A percentile compares a stretch with the other conserved stretches of the same genome.
Evolutionary conservation across 768 basidiomycete species (phyloP).

Genomic region (Rhizopogon vesiculosus): DNA sequence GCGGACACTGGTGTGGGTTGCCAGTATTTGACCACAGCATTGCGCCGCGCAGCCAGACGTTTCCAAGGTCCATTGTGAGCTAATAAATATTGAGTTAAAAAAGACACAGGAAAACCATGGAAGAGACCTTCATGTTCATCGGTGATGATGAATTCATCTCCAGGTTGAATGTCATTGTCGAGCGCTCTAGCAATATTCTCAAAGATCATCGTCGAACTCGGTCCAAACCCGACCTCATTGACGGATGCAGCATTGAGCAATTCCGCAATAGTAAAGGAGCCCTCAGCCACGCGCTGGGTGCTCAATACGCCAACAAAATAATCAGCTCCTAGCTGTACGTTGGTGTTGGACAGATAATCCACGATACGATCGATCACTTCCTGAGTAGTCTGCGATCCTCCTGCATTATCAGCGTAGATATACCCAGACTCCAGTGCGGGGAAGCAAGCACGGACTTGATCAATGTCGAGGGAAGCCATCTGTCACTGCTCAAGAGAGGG

Average conservation of each 20-base stretch:
- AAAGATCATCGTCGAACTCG: constrained; percentile 62
- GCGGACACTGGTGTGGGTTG: constrained; percentile 38
- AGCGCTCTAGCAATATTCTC: constrained; percentile 66
- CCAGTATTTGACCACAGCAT: constrained; percentile 59
- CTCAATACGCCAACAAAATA: constrained; percentile 55
- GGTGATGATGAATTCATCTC: constrained; percentile 76
- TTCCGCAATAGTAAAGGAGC: constrained; percentile 45
- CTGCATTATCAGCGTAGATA: constrained; percentile 74
- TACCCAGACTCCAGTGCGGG: constrained; percentile 56
- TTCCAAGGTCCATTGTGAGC: constrained; percentile 80
- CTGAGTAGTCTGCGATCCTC: constrained; percentile 61
- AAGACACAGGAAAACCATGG: background rate
- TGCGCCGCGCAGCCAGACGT: constrained; percentile 55
- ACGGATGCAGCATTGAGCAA: constrained; percentile 61
- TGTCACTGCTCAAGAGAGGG: background rate
- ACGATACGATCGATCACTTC: constrained; percentile 53
- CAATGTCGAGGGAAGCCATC: constrained; percentile 38
- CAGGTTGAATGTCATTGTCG: constrained; percentile 46
- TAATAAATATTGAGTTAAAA: constrained; percentile 16
- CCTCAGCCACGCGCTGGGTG: constrained; percentile 48
- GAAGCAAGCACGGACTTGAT: constrained; percentile 53
- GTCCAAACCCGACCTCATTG: constrained; percentile 62
- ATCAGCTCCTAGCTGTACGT: constrained; percentile 70
- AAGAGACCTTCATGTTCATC: constrained; percentile 72
- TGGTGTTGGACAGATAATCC: constrained; percentile 68